phyloP scores from a whole-genome alignment of 179 eudicot species.

The Patellifolia procumbens region DNA sequence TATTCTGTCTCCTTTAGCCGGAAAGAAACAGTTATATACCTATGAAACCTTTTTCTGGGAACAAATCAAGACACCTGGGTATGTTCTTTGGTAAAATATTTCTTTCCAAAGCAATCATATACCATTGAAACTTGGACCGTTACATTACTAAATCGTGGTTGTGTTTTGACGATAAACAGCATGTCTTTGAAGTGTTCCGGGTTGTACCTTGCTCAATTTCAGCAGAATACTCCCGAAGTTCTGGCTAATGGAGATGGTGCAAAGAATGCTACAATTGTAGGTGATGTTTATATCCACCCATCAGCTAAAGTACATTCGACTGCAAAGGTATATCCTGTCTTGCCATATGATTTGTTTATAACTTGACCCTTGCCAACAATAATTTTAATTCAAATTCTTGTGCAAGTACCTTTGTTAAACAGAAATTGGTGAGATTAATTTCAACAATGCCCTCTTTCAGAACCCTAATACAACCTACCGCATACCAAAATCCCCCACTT shows the following conservation, averaged over 20 bases:
- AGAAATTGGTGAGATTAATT: too few species aligned
- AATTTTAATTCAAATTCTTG: neutral
- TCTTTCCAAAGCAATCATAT: neutral
- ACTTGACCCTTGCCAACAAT: neutral
- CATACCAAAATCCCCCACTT: too few species aligned
- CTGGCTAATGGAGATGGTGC: conserved; percentile 76
- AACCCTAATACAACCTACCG: too few species aligned
- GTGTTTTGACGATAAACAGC: conserved; percentile 39
- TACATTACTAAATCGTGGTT: conserved; percentile 18
- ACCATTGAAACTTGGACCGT: neutral
- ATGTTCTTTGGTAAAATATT: conserved; percentile 10
- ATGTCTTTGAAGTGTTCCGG: conserved; percentile 90
- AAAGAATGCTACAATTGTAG: conserved; percentile 58
- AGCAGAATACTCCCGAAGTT: conserved; percentile 52
- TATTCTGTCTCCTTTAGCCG: conserved; percentile 82
- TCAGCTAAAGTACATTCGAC: conserved; percentile 95
- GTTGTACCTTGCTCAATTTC: conserved; percentile 61
- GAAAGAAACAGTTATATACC: conserved; percentile 73
- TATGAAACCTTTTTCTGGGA: conserved; percentile 80
- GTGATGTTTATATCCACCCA: conserved; percentile 95
- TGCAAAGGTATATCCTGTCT: conserved; percentile 61
- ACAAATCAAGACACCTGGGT: conserved; percentile 88
- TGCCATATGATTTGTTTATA: neutral
- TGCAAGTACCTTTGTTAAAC: too few species aligned
- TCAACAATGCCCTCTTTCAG: too few species aligned